Evolutionary conservation across 23 red algal genomes (phyloP).

Genomic region (Gracilaria domingensis): DNA sequence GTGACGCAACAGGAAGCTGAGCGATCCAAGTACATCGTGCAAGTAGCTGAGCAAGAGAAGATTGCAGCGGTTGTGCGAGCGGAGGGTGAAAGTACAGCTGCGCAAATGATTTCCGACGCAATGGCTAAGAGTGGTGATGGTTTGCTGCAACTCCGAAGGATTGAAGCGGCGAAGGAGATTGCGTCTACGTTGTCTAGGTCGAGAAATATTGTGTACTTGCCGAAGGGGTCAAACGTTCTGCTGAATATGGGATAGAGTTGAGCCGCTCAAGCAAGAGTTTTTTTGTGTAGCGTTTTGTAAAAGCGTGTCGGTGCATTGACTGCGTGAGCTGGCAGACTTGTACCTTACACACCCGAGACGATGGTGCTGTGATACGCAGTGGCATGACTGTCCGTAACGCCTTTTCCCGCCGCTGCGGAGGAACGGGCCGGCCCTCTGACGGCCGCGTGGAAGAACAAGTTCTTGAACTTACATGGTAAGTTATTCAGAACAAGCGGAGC

Average conservation of each 20-base stretch:
- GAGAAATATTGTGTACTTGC: slow-evolving; percentile 94
- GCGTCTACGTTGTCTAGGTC: slow-evolving; percentile 75
- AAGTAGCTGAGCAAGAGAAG: slow-evolving; percentile 97
- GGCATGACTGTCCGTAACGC: too few relatives aligned
- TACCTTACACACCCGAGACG: too few relatives aligned
- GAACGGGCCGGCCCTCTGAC: too few relatives aligned
- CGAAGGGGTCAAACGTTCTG: slow-evolving; percentile 84
- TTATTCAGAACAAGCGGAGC: too few relatives aligned
- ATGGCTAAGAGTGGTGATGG: slow-evolving; percentile 93
- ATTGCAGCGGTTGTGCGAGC: slow-evolving; percentile 94
- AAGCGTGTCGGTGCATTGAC: not conserved
- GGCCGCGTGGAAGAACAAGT: too few relatives aligned
- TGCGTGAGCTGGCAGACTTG: not conserved
- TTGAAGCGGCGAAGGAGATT: slow-evolving; percentile 98
- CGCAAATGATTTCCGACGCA: slow-evolving; percentile 92
- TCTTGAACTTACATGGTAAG: too few relatives aligned
- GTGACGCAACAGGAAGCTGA: slow-evolving; percentile 99
- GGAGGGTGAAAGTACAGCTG: slow-evolving; percentile 89
- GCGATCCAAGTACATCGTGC: slow-evolving; percentile 92
- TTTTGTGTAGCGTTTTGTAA: not conserved
- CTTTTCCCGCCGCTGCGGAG: too few relatives aligned
- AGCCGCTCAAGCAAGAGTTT: not conserved
- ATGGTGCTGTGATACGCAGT: too few relatives aligned
- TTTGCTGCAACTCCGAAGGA: slow-evolving; percentile 89
- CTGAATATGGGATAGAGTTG: slow-evolving; percentile 76